Percentiles rank a stretch among this genome's conserved stretches.
Evolutionary conservation across 2,329 filamentous ascomycete species (phyloP).

Genomic region (Ascochyta koolunga): DNA sequence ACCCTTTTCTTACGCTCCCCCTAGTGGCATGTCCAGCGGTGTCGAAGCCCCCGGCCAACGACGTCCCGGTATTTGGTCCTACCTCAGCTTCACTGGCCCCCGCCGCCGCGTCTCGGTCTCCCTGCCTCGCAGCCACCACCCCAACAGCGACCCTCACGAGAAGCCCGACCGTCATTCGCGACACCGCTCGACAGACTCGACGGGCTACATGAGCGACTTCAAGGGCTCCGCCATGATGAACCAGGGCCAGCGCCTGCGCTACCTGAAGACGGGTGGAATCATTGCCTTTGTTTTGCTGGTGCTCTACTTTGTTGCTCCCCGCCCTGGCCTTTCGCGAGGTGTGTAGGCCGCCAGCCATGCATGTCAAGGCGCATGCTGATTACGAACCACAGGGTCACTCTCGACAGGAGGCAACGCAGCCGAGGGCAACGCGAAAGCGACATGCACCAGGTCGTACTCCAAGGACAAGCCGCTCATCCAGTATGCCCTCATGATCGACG

Average conservation of each 20-base stretch:
- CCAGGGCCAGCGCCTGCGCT: constrained; percentile 65
- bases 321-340: constrained; percentile 39
- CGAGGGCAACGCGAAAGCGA: constrained; percentile 66
- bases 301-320: constrained; percentile 62
- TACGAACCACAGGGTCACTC: constrained; percentile 21
- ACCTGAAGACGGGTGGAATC: constrained; percentile 67
- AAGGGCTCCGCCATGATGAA: constrained; percentile 62
- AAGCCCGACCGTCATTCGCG: constrained; percentile 53
- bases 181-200: constrained; percentile 43
- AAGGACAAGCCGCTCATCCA: constrained; percentile 92
- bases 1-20: constrained; percentile 32
- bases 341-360: constrained; percentile 9
- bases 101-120: constrained; percentile 60
- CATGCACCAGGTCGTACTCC: constrained; percentile 83
- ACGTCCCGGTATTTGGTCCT: constrained; percentile 60
- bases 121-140: constrained; percentile 51
- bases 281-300: constrained; percentile 63
- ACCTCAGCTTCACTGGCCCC: constrained; percentile 57
- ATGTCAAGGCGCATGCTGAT: constrained; percentile 6
- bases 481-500: constrained; percentile 98
- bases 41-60: constrained; percentile 54
- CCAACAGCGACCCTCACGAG: constrained; percentile 51
- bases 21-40: constrained; percentile 60
- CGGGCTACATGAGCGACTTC: constrained; percentile 51
- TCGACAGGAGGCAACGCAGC: constrained; percentile 50